Percentiles rank a stretch among this genome's conserved stretches.
Conservation (phyloP, 1,284 basidiomycete species). For the Sphagnurus paluster region DNA sequence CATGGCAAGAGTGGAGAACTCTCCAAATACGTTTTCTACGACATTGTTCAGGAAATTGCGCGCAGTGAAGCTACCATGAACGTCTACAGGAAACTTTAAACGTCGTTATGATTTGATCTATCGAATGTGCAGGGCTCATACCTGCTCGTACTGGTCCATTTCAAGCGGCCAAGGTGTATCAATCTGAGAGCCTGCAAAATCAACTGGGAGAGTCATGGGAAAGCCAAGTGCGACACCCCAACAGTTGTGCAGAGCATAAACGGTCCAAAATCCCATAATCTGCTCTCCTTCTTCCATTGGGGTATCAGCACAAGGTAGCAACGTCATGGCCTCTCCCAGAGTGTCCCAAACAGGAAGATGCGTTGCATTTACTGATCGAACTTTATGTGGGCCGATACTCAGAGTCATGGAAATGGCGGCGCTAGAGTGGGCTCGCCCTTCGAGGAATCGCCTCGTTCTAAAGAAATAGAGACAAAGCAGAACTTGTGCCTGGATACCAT, state of each 20-base stretch:
- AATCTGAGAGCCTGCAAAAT: constrained; percentile 44
- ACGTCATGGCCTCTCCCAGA: background rate
- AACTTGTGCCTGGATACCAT: constrained; percentile 55
- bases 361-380: constrained; percentile 33
- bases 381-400: constrained; percentile 38
- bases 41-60: constrained; percentile 32
- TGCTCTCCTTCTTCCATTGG: constrained; percentile 54
- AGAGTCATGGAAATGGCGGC: constrained; percentile 39
- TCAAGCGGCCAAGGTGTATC: constrained; percentile 59
- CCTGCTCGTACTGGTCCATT: constrained; percentile 44
- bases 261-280: constrained; percentile 57
- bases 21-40: constrained; percentile 20
- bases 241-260: constrained; percentile 50
- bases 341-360: constrained; percentile 26
- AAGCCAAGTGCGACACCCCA: constrained; percentile 46
- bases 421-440: constrained; percentile 40
- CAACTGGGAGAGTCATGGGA: constrained; percentile 40
- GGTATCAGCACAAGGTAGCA: constrained; percentile 29
- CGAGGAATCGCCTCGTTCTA: constrained; percentile 39
- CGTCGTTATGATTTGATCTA: background rate
- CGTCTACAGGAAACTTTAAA: constrained; percentile 28
- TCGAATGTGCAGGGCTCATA: constrained; percentile 24
- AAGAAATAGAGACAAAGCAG: constrained; percentile 55
- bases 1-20: constrained; percentile 29
- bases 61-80: constrained; percentile 34